phyloP scores from a whole-genome alignment of 2,329 filamentous ascomycete species.

The Colletotrichum endophyticum region DNA sequence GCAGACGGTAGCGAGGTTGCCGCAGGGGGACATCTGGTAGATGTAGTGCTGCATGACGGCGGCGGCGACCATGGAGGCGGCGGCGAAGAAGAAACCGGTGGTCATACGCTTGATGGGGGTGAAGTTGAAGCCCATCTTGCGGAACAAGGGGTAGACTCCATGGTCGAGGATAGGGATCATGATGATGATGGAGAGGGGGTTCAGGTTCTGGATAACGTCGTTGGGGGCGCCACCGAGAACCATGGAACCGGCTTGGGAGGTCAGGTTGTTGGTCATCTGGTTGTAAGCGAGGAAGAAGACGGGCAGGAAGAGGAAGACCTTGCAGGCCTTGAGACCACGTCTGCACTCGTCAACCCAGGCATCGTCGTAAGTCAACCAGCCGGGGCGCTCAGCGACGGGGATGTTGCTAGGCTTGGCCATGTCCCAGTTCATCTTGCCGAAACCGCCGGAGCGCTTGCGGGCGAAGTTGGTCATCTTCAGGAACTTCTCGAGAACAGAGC shows the following conservation, averaged over 20 bases:
- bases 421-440: slow-evolving; percentile 72
- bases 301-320: slow-evolving; percentile 74
- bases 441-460: slow-evolving; percentile 66
- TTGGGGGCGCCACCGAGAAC: slow-evolving; percentile 74
- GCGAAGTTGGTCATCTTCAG: slow-evolving; percentile 64
- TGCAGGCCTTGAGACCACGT: slow-evolving; percentile 72
- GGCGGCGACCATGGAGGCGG: slow-evolving; percentile 64
- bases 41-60: slow-evolving; percentile 65
- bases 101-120: slow-evolving; percentile 80
- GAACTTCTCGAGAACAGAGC: slow-evolving; percentile 74
- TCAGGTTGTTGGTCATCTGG: slow-evolving; percentile 65
- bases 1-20: slow-evolving; percentile 57
- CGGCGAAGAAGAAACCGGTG: slow-evolving; percentile 69
- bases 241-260: slow-evolving; percentile 71
- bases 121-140: slow-evolving; percentile 68
- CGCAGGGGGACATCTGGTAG: slow-evolving; percentile 68
- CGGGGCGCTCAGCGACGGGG: slow-evolving; percentile 58
- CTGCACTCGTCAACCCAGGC: slow-evolving; percentile 81
- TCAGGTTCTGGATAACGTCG: slow-evolving; percentile 77
- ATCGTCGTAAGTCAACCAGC: slow-evolving; percentile 84
- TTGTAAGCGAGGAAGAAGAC: slow-evolving; percentile 66
- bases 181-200: slow-evolving; percentile 77
- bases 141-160: slow-evolving; percentile 72
- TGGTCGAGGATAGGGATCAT: slow-evolving; percentile 75
- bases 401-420: slow-evolving; percentile 70